Percentiles rank a stretch among this genome's conserved stretches.
These are phyloP conservation scores for Coniochaeta sp. DNA, from an alignment of 2,329 filamentous ascomycete species.

Conservation along the genomic window DNA sequence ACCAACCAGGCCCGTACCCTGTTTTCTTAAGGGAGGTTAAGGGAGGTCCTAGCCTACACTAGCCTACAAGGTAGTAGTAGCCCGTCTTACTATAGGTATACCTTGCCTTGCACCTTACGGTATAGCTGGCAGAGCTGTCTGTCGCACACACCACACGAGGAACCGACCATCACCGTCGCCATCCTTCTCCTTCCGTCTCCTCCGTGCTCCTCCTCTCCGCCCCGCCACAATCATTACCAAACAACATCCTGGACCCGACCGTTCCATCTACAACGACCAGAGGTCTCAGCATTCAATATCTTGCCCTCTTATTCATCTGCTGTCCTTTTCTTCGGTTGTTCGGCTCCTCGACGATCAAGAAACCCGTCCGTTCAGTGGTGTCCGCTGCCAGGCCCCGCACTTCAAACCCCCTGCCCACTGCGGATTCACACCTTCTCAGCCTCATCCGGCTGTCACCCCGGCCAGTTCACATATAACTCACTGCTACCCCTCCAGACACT, in stretches of 20 bases:
- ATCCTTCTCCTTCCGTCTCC: neutral
- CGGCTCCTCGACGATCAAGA: constrained; percentile 4
- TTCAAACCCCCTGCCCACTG: constrained; percentile 21
- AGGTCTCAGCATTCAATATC: neutral
- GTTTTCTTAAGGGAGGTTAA: neutral
- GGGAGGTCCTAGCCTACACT: neutral
- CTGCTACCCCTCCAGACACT: constrained; percentile 13
- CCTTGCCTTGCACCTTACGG: too few relatives aligned
- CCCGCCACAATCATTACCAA: neutral
- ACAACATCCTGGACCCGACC: neutral
- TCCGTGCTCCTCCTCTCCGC: neutral
- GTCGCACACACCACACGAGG: neutral
- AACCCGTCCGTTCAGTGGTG: constrained; percentile 7
- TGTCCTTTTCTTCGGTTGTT: constrained; percentile 6
- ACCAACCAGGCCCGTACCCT: constrained; percentile 6
- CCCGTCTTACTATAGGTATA: neutral
- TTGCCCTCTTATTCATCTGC: constrained; percentile 6
- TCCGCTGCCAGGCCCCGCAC: constrained; percentile 11
- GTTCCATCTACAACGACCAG: constrained; percentile 8
- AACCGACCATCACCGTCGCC: neutral
- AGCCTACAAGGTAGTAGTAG: too few relatives aligned
- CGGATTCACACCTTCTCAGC: constrained; percentile 19
- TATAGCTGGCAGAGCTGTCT: neutral
- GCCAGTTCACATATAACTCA: neutral
- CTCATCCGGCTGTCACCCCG: constrained; percentile 17